These are phyloP conservation scores for Globisporangium nodosum DNA, from an alignment of 352 stramenopile species.

Conservation along the genomic window DNA sequence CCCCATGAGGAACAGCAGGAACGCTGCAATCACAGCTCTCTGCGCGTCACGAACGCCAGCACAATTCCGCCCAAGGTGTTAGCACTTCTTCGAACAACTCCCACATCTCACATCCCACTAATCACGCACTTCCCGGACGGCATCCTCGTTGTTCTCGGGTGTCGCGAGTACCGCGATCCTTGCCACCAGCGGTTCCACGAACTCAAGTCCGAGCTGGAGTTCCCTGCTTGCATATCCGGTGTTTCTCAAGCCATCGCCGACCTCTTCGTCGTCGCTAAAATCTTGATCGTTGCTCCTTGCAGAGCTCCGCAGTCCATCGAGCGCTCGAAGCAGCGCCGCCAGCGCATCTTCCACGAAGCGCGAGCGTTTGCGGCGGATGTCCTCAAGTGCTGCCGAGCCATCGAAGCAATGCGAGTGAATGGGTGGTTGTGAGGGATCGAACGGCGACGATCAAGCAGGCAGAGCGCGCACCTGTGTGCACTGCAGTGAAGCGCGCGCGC, in stretches of 20 bases:
- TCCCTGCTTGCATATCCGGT: conserved; percentile 11
- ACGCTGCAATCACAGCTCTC: conserved; percentile 27
- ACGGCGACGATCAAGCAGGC: background rate
- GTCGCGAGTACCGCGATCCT: background rate
- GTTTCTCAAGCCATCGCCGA: background rate
- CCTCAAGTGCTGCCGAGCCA: conserved; percentile 27
- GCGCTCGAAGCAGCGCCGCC: conserved; percentile 32
- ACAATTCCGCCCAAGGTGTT: background rate
- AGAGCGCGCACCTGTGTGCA: conserved; percentile 3
- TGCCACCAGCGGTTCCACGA: conserved; percentile 19
- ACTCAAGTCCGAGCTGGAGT: conserved; percentile 16
- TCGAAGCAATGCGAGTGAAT: background rate
- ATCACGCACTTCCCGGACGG: conserved; percentile 12
- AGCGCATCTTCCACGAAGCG: conserved; percentile 65
- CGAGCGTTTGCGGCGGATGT: conserved; percentile 60
- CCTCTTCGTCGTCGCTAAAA: background rate
- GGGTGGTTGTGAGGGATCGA: background rate
- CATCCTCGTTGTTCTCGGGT: conserved; percentile 1
- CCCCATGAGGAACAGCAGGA: conserved; percentile 31
- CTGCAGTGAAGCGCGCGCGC: conserved; percentile 1
- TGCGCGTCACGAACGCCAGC: background rate
- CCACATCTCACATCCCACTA: background rate
- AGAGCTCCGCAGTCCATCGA: conserved; percentile 11
- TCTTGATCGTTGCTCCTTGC: background rate
- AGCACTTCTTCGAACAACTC: background rate